Evolutionary conservation across 2,329 filamentous ascomycete genomes (phyloP), one percentile per base, ranked within the genome.

Genomic region (Xenoacremonium recifei): DNA sequence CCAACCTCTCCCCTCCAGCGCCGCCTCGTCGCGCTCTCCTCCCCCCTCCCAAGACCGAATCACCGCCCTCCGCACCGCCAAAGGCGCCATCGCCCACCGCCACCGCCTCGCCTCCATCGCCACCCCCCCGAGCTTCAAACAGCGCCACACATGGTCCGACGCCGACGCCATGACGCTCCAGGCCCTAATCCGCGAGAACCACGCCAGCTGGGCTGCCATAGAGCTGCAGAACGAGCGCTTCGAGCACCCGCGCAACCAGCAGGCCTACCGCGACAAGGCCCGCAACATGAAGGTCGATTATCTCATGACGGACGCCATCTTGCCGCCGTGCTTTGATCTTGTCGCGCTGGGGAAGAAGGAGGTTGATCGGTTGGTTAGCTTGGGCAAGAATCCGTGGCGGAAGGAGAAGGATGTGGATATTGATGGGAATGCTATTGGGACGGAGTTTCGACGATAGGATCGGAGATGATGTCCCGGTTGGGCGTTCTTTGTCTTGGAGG

Each of bases 231-330:
- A 53, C 0, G 21, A 64, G 15, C 43, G 42, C 2, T 78, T 78
- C 40, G 63, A 74, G 32, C 49, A 60, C 13, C 55, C 56, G 2
- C 73, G 77, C 37, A 70, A 73, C 51, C 77, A 80, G 61, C 77
- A 80, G 57, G 72, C 75, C 4, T 68, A 77, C 42, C 75, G 77
- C 6, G 77, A 81, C 65, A 77, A 75, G 60, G 77, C 77, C n/a
- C 72, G 77, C 37, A 72, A 77, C 42, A 49, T 79, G 40, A 81
- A 81, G 63, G 72, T 76, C 25, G 69, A 74, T 21, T 67, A 74
- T 34, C 62, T 81, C 13, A 65, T 70, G 37, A 57, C 61, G 3
- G 74, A 79, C 52, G 46, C 44, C 3, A 27, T 62, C 9, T 60
- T 81, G 4, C 75, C 76, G 2, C 58, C 61, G 0, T 63, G 67